Base-by-base conservation (phyloP, 371 early-diverging fungal species). In the Funneliformis caledonium region DNA sequence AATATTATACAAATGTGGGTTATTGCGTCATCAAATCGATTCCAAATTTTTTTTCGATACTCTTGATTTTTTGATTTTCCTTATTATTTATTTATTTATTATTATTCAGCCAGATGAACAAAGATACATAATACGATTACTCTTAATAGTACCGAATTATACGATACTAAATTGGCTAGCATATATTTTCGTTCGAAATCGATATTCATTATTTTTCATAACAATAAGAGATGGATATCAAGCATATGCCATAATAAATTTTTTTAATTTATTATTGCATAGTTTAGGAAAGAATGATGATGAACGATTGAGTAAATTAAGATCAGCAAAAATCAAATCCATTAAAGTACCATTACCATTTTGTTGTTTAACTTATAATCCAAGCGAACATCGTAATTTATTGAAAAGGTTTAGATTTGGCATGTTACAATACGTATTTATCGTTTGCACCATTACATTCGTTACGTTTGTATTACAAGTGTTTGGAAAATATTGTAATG, bases 141-240 rank as follows among this genome's bases (percentile, higher is more conserved):
- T 91, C 19, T 84, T 93, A 22, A 90, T 94, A 88, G 90, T 93
- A 68, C 93, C 94, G 0, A 86, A 93, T 61, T 94, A 94, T 85
- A 82, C 93, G 56, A 81, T 93, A 60, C 86, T 89, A 48, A 91
- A 92, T 4, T 90, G 86, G 81, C 84, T 92, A 74, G 85, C 91
- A 68, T 93, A 91, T 84, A 87, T 90, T 26, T 91, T 88, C 84
- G 37, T 37, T 37, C 37, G 37, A 37, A 90, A 89, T 83, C 85
- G 86, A 74, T 84, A 89, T 61, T 87, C 93, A 31, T 87, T 89
- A 45, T 93, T 92, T 86, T 90, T 89, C 78, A 87, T 87, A 77
- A 87, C 89, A 1, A 81, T 92, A 62, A 90, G 93, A 56, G 91
- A 91, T 83, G 88, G 86, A 78, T 94, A 94, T 84, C 92, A 92